Percentiles rank a stretch among this genome's conserved stretches.
phyloP scores from a whole-genome alignment of 1,139 yeast species.

The Suzukiozyma palmioleophila region DNA sequence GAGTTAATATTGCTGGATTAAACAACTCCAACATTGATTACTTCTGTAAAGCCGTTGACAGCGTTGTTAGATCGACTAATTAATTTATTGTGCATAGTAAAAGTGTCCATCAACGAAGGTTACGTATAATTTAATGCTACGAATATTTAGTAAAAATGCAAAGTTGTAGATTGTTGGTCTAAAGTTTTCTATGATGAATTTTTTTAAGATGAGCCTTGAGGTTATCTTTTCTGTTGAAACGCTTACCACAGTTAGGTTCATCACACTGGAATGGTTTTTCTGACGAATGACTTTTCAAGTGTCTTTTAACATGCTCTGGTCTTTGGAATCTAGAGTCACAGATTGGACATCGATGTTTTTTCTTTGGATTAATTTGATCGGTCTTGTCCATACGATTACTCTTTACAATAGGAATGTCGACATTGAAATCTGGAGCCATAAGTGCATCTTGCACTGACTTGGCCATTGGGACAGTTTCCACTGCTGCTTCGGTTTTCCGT shows the following conservation, averaged over 20 bases:
- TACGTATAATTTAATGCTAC: background rate
- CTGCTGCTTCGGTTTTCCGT: background rate
- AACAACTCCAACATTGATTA: constrained; percentile 31
- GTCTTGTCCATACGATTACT: constrained; percentile 14
- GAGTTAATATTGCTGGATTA: constrained; percentile 44
- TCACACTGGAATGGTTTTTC: constrained; percentile 84
- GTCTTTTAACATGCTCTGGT: constrained; percentile 90
- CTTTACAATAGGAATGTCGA: constrained; percentile 2
- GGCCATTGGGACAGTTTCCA: constrained; percentile 1
- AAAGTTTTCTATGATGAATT: constrained; percentile 37
- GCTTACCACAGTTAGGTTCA: constrained; percentile 66
- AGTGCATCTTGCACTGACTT: constrained; percentile 1
- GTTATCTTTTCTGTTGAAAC: constrained; percentile 70
- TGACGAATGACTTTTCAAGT: constrained; percentile 79
- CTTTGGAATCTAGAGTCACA: constrained; percentile 76
- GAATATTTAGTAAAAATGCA: background rate
- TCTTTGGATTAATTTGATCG: constrained; percentile 50
- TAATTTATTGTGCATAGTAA: background rate
- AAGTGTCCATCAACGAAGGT: background rate
- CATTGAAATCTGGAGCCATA: constrained; percentile 2
- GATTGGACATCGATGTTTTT: constrained; percentile 72
- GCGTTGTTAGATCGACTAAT: constrained; percentile 26
- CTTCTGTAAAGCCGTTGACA: constrained; percentile 33
- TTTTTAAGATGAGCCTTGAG: constrained; percentile 67
- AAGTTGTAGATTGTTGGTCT: background rate